Evolutionary conservation across 306 rosid species (phyloP).

Genomic region (Luffa acutangula): DNA sequence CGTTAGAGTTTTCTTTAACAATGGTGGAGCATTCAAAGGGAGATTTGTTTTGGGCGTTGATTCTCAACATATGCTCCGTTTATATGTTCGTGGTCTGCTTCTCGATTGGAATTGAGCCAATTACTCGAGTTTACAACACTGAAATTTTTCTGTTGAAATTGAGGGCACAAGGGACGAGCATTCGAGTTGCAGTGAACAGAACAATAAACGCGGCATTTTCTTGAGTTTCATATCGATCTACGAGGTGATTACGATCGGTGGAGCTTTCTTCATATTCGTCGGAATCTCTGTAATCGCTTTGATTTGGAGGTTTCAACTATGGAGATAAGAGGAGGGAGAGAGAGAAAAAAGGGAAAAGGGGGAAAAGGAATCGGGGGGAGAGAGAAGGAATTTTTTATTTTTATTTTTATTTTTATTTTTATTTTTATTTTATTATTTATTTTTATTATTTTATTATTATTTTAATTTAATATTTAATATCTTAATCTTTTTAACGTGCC

Average conservation of each 20-base stretch:
- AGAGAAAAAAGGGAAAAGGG: too few species aligned
- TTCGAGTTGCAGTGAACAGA: slow-evolving; percentile 76
- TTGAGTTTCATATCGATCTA: slow-evolving; percentile 53
- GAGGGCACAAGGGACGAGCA: slow-evolving; percentile 59
- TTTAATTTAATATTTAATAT: too few species aligned
- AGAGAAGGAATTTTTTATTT: too few species aligned
- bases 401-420: too few species aligned
- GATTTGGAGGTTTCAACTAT: too few species aligned
- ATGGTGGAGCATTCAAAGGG: slow-evolving; percentile 30
- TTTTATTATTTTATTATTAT: too few species aligned
- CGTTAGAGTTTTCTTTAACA: slow-evolving; percentile 46
- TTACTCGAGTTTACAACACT: slow-evolving; percentile 64
- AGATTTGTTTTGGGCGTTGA: slow-evolving; percentile 39
- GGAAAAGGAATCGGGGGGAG: too few species aligned
- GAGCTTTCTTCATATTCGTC: slow-evolving; percentile 62
- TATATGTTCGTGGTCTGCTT: slow-evolving; percentile 51
- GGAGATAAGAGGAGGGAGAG: too few species aligned
- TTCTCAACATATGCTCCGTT: slow-evolving; percentile 34
- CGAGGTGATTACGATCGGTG: slow-evolving; percentile 67
- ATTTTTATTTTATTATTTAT: too few species aligned
- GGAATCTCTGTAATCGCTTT: slow-evolving; percentile 47
- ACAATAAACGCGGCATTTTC: slow-evolving; percentile 50
- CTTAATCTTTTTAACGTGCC: too few species aligned
- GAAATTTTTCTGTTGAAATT: slow-evolving; percentile 71
- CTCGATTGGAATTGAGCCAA: slow-evolving; percentile 62